Base-by-base conservation (phyloP, 176 grass and related monocot species). In the Aegilops sharonensis region DNA sequence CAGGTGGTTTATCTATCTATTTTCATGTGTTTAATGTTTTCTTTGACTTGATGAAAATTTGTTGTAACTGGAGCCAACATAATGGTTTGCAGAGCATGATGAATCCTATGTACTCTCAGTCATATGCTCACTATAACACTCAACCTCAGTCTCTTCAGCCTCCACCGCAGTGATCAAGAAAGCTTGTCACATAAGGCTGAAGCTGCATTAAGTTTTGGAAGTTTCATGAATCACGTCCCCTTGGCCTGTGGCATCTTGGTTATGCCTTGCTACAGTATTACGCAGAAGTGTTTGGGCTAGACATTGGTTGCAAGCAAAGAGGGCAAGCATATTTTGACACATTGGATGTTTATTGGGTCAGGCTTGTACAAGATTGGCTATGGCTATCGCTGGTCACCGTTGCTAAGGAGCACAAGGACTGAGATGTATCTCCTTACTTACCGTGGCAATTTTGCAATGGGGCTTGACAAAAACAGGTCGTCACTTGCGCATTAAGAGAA, bases 131-230 rank as follows among this genome's bases (percentile, higher is more conserved):
- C 64, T 99, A 99, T 60, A 99, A 94, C 91, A 94, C 89, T 48
- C 97, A 99, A 79, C 94, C 92, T 34, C 97, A 91, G 88, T 93
- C 92, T 78, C 84, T 94, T 85, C 97, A 96, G 20, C 90, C 94
- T 42, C 90, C 92, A 21, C 94, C 89, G 0, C 94, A 93, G 92
- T 95, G 87, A 99, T 86, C 74, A 85, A 68, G 74, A 83, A 74
- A 80, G 60, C 52, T 29, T 84, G 50, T 79, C 81, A 82, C 89
- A 83, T 71, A 94, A 77, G 87, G 92, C 82, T 87, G 88, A 85
- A 93, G 83, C 90, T 60, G 36, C 73, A 73, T 86, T 85, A 80
- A 50, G 31, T 90, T 88, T 87, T 90, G 77, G 62, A 88, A 91
- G 85, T 89, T 79, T 54, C 35, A 89, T 87, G 89, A 84, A 85